phyloP scores from a whole-genome alignment of 192 early-diverging fungal species.

The Gaertneriomyces sp. region DNA sequence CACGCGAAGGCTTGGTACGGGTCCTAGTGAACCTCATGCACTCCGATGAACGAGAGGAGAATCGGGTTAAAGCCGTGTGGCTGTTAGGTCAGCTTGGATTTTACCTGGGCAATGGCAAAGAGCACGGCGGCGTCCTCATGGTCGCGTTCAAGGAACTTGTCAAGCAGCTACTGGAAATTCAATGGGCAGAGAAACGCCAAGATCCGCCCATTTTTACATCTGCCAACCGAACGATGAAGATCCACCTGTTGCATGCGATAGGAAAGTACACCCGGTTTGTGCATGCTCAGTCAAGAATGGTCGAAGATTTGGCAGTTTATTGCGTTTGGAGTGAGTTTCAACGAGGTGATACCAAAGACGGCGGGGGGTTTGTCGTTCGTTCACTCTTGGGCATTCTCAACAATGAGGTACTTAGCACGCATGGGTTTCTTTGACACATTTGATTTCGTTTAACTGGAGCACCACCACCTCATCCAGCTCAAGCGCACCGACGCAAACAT shows the following conservation, averaged over 20 bases:
- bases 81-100: conserved; percentile 45
- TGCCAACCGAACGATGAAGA: conserved; percentile 37
- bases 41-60: conserved; percentile 50
- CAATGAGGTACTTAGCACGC: conserved; percentile 34
- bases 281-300: conserved; percentile 33
- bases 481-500: conserved; percentile 45
- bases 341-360: conserved; percentile 34
- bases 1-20: conserved; percentile 40
- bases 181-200: conserved; percentile 39
- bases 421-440: neutral
- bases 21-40: conserved; percentile 46
- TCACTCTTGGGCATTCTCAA: conserved; percentile 41
- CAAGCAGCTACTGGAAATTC: conserved; percentile 44
- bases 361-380: conserved; percentile 36
- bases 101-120: conserved; percentile 42
- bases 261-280: conserved; percentile 45
- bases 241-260: conserved; percentile 49
- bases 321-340: conserved; percentile 47
- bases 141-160: conserved; percentile 45
- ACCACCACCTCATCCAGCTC: conserved; percentile 24
- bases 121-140: conserved; percentile 43
- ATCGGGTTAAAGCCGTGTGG: conserved; percentile 51
- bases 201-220: conserved; percentile 17
- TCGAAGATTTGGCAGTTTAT: conserved; percentile 49
- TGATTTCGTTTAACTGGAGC: conserved; percentile 4